phyloP scores from a whole-genome alignment of 177 flowering plant species.

The Vitis hybrid region DNA sequence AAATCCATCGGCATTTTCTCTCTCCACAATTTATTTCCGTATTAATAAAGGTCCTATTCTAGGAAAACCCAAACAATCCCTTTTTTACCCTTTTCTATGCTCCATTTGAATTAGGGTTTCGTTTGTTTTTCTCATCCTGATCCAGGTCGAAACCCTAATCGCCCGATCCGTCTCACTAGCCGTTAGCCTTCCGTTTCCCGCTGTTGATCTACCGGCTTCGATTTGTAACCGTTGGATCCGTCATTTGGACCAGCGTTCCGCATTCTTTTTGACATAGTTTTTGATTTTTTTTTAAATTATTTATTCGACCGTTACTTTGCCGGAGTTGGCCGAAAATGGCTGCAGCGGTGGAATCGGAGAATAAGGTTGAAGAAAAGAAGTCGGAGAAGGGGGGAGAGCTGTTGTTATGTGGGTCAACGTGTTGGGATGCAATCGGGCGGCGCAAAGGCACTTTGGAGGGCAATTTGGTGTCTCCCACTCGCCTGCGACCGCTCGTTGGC shows the following conservation, averaged over 20 bases:
- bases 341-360: constrained; percentile 35
- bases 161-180: constrained; percentile 15
- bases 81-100: constrained; percentile 5
- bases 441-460: constrained; percentile 40
- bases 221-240: constrained; percentile 25
- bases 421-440: constrained; percentile 74
- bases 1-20: no score
- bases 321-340: background rate
- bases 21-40: background rate
- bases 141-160: constrained; percentile 18
- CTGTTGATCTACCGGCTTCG: constrained; percentile 11
- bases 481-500: constrained; percentile 80
- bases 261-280: background rate
- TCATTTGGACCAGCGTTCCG: background rate
- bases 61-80: constrained; percentile 23
- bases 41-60: constrained; percentile 18
- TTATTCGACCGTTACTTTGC: background rate
- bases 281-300: background rate
- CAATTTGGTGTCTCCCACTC: constrained; percentile 76
- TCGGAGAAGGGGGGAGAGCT: constrained; percentile 72
- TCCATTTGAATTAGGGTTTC: constrained; percentile 30
- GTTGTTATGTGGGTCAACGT: constrained; percentile 81
- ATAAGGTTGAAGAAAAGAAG: constrained; percentile 39
- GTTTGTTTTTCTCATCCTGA: constrained; percentile 5
- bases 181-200: constrained; percentile 28